Evolutionary conservation across 441 rosid genomes (phyloP), one percentile per base, ranked within the genome.

Genomic region (Viola pubescens): DNA sequence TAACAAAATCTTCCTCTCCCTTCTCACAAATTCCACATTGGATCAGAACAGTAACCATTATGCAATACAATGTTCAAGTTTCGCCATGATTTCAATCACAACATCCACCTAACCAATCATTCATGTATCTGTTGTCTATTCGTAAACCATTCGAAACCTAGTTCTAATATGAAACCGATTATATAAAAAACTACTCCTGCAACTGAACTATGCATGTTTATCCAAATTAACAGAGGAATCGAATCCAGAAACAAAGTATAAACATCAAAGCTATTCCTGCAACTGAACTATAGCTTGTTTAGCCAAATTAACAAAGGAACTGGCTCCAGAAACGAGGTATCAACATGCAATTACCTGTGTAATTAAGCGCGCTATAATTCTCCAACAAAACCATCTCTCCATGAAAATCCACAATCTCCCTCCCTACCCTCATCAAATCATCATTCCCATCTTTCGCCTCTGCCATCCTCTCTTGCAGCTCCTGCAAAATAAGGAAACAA

Each of bases 321-420:
- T 40, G 39, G 39, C 37, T 37, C 7, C n/a, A 8, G 4, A 51
- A 8, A 12, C 37, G n/a, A 1, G 9, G 37, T 9, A 39, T 40
- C 34, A 37, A 53, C 9, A 51, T 2, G 40, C 10, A 38, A 47
- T 4, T 14, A 91, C 96, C 97, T 64, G 95, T 91, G 60, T 84
- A 89, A 79, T 91, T 91, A 40, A 91, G 88, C 67, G 97, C 91
- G 64, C 98, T 91, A 52, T 91, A 91, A 71, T 87, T 89, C 81
- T 88, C 88, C 76, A 91, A 69, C 65, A 89, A 49, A 54, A 91
- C 92, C 97, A 89, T 91, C 77, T 91, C 97, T 26, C 95, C 97
- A 44, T 85, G 95, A 62, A 91, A 89, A 62, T 89, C 91, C 13
- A 91, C 91, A 50, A 87, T 82, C 78, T 91, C 94, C 69, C 70